Conservation (phyloP, 257 asterid species). For the Nicotiana sylvestris region DNA sequence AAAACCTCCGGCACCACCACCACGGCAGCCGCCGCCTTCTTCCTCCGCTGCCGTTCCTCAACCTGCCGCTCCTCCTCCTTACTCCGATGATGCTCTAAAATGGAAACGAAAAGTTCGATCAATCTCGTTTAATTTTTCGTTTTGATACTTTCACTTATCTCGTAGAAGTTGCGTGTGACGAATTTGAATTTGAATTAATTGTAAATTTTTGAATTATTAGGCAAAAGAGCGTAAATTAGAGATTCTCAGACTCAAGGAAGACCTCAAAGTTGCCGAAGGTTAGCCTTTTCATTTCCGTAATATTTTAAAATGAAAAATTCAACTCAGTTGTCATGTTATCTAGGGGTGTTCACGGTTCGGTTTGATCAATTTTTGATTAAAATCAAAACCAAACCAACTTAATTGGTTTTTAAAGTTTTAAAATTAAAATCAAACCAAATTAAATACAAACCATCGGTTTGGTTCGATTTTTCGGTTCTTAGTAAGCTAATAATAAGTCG, state of each 20-base stretch:
- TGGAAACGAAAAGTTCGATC: neutral
- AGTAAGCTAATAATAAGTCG: too few species aligned
- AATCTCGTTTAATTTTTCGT: neutral
- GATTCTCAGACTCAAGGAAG: slow-evolving; percentile 71
- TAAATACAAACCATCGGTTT: too few species aligned
- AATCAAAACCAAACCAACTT: too few species aligned
- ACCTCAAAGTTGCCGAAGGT: slow-evolving; percentile 84
- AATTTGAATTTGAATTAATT: neutral
- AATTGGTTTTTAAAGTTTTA: too few species aligned
- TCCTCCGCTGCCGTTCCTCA: slow-evolving; percentile 19
- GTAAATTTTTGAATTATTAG: slow-evolving; percentile 22
- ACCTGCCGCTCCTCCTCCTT: slow-evolving; percentile 18
- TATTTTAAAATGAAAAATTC: slow-evolving; percentile 29
- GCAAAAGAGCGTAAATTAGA: slow-evolving; percentile 78
- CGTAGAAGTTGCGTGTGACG: neutral
- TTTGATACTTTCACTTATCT: neutral
- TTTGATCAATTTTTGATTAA: too few species aligned
- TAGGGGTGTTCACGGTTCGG: too few species aligned
- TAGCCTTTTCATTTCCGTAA: slow-evolving; percentile 7
- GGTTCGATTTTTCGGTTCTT: too few species aligned
- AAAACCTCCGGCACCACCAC: slow-evolving; percentile 25
- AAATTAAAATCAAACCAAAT: too few species aligned
- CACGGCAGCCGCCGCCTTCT: slow-evolving; percentile 15
- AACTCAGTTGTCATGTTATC: too few species aligned
- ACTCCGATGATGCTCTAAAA: slow-evolving; percentile 26